phyloP scores from a whole-genome alignment of 352 stramenopile genomes.

The Globisporangium carolinianum region DNA sequence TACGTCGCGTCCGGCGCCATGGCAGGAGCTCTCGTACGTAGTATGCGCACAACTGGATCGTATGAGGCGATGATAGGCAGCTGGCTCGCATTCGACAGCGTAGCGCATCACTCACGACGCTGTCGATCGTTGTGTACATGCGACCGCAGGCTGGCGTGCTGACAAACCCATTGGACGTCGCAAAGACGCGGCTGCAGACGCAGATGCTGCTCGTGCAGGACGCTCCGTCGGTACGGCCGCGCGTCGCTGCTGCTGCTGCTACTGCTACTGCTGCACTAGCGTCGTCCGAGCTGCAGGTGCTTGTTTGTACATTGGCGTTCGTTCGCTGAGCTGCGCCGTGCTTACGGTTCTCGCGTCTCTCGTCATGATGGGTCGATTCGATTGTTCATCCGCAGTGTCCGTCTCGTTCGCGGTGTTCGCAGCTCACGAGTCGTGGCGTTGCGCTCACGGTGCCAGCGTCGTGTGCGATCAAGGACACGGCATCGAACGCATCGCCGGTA shows the following conservation, averaged over 20 bases:
- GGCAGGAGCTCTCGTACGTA: slow-evolving; percentile 89
- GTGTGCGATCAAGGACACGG: slow-evolving; percentile 41
- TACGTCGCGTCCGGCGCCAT: slow-evolving; percentile 91
- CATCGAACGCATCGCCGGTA: slow-evolving; percentile 4
- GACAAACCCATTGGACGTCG: slow-evolving; percentile 97
- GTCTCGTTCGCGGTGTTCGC: slow-evolving; percentile 63
- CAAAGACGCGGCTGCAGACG: slow-evolving; percentile 97
- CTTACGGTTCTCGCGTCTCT: neutral
- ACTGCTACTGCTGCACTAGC: slow-evolving; percentile 21
- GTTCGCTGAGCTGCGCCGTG: neutral
- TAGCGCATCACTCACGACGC: neutral
- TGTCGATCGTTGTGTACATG: neutral
- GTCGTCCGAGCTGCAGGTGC: slow-evolving; percentile 26
- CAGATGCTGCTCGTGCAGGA: slow-evolving; percentile 75
- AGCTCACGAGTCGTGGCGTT: slow-evolving; percentile 60
- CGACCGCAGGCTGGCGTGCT: slow-evolving; percentile 56
- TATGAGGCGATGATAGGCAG: neutral
- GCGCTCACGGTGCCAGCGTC: slow-evolving; percentile 55
- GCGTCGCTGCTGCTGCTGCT: slow-evolving; percentile 11
- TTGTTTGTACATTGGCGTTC: neutral
- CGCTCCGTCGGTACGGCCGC: slow-evolving; percentile 46
- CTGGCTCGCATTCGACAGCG: neutral
- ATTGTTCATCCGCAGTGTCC: slow-evolving; percentile 56
- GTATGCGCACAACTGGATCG: neutral
- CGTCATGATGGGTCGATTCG: neutral